Base-by-base conservation (phyloP, 306 rosid species). In the Canavalia ensiformis region DNA sequence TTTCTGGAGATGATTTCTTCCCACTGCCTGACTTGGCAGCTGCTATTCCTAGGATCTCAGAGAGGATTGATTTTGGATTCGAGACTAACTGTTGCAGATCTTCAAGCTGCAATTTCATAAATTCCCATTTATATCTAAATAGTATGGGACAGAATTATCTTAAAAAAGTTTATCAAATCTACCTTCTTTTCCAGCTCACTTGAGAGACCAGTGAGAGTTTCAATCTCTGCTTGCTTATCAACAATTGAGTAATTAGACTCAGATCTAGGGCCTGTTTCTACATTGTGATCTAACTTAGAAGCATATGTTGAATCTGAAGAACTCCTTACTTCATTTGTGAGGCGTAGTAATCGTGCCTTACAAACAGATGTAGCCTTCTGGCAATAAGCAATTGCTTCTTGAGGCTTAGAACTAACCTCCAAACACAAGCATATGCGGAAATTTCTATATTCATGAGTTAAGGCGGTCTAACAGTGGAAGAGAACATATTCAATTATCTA, bases 101-200 rank as follows among this genome's bases (percentile, higher is more conserved):
- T 85, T 95, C 99, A 84, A 95, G 98, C 99, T 95, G 94, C 85
- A 91, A 73, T 64, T 51, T 65, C 76, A 80, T 46, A 44, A 30
- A 68, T 56, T 77, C 63, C 70, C 31, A 25, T 46, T 64, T 45
- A 35, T 65, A 62, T 33, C 37, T 72, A 83, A 50, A 76, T 35
- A 68, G 45, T 64, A 63, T 1, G 25, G 18, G 77, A 33, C 11
- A 44, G 41, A 50, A 8, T 51, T 6, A 59, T 44, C 70, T 56
- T 44, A 55, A 60, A 8, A 11, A 39, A 65, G 47, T 52, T 71
- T 30, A 49, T 33, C 37, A 60, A 46, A 56, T 46, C 51, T 65
- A 93, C 99, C 94, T 95, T 95, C 92, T 88, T 93, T 85, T 95
- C 99, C 76, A 95, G 93, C 45, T 95, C 99, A 68, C 86, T 88